Percentiles rank a stretch among this genome's conserved stretches.
Evolutionary conservation across 805 yeast species (phyloP).

Genomic region (Saccharomyces kudriavzevii): DNA sequence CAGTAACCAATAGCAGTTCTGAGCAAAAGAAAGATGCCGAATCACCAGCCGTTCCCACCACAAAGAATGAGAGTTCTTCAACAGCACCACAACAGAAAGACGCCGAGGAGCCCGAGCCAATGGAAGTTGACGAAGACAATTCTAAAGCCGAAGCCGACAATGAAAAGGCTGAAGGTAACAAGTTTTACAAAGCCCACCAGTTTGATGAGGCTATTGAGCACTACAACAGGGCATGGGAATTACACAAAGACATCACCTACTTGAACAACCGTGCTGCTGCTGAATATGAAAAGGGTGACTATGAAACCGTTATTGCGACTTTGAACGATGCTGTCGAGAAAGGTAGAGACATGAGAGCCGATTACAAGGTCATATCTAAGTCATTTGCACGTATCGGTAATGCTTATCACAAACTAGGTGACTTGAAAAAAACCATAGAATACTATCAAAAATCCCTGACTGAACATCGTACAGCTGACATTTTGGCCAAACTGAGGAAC

Average conservation of each 20-base stretch:
- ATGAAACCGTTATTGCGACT: conserved; percentile 73
- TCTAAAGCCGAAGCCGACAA: conserved; percentile 50
- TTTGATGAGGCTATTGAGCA: conserved; percentile 88
- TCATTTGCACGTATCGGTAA: conserved; percentile 89
- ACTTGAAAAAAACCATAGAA: conserved; percentile 65
- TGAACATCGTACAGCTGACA: conserved; percentile 95
- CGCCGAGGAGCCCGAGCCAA: conserved; percentile 30
- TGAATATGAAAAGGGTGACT: conserved; percentile 90
- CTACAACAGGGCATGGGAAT: conserved; percentile 81
- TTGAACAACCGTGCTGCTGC: conserved; percentile 97
- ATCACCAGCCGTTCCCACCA: conserved; percentile 9
- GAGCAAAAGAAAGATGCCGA: conserved; percentile 9
- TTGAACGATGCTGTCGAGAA: conserved; percentile 77
- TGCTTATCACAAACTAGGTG: conserved; percentile 65
- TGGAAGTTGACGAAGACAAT: conserved; percentile 31
- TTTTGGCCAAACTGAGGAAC: conserved; percentile 74
- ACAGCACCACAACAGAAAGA: conserved; percentile 21
- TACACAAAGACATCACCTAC: conserved; percentile 78
- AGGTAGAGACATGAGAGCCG: conserved; percentile 85
- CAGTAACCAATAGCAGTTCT: conserved; percentile 30
- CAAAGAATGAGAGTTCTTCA: conserved; percentile 23
- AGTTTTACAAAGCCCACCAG: conserved; percentile 72
- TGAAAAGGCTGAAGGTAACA: conserved; percentile 79
- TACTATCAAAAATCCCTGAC: conserved; percentile 85
- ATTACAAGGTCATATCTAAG: conserved; percentile 85